A percentile compares a stretch with the other conserved stretches of the same genome.
phyloP scores from a whole-genome alignment of 2,329 filamentous ascomycete species.

The Sordariomycetes sp. region DNA sequence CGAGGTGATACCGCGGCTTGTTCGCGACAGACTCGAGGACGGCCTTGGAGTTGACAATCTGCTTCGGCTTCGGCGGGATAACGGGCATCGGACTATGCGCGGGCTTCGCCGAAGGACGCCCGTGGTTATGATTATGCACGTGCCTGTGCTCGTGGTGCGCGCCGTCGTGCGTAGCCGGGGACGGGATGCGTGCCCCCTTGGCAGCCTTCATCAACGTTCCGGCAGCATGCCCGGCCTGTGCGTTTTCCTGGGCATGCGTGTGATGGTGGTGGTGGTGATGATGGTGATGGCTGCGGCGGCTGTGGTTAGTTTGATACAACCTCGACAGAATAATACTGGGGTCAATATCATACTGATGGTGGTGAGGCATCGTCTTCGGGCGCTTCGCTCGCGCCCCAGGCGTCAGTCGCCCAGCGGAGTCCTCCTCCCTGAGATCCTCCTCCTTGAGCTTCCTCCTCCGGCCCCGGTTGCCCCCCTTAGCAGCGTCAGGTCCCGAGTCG shows the following conservation, averaged over 20 bases:
- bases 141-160: not conserved
- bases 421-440: conserved; percentile 55
- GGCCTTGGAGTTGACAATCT: conserved; percentile 52
- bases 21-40: conserved; percentile 61
- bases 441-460: conserved; percentile 50
- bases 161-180: conserved; percentile 18
- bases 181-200: conserved; percentile 31
- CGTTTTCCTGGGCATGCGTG: conserved; percentile 27
- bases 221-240: conserved; percentile 26
- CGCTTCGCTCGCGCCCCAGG: conserved; percentile 48
- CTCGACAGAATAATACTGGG: not conserved
- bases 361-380: conserved; percentile 51
- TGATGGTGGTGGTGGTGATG: conserved; percentile 48
- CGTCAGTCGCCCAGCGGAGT: conserved; percentile 46
- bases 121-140: conserved; percentile 30
- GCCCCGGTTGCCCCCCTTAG: conserved; percentile 18
- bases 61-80: conserved; percentile 47
- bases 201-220: conserved; percentile 32
- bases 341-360: conserved; percentile 42
- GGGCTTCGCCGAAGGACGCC: conserved; percentile 10
- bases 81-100: conserved; percentile 24
- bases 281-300: conserved; percentile 14
- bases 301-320: conserved; percentile 7
- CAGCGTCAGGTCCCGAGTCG: conserved; percentile 28
- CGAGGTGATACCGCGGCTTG: conserved; percentile 66